phyloP scores from a whole-genome alignment of 2,329 filamentous ascomycete genomes.

The Fusarium mangiferae region DNA sequence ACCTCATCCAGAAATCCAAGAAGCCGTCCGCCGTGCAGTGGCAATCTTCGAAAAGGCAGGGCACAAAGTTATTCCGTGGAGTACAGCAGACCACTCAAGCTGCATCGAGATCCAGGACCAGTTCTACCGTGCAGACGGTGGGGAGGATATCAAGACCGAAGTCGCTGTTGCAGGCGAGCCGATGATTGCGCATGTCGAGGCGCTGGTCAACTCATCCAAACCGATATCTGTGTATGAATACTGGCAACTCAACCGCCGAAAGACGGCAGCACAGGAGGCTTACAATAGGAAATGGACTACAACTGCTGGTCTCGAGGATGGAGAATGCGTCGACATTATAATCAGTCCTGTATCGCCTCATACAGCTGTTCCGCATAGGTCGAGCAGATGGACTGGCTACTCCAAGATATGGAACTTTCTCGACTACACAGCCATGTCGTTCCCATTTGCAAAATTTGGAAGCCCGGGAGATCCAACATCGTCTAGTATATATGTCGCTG shows the following conservation, averaged over 20 bases:
- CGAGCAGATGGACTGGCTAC: background rate
- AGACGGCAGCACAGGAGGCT: background rate
- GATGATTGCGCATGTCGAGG: background rate
- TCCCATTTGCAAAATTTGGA: background rate
- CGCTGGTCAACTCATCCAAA: background rate
- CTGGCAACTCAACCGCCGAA: background rate
- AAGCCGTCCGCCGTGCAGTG: background rate
- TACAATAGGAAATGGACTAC: background rate
- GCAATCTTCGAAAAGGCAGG: background rate
- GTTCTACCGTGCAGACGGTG: background rate
- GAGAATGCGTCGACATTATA: background rate
- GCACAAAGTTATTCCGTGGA: background rate
- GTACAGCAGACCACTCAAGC: background rate
- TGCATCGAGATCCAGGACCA: background rate
- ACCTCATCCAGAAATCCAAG: background rate
- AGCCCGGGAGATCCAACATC: rapidly evolving
- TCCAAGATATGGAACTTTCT: background rate
- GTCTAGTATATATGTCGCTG: background rate
- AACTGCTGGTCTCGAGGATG: background rate
- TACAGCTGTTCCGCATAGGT: background rate
- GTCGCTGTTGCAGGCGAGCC: background rate
- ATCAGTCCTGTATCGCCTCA: background rate
- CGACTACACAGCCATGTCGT: background rate
- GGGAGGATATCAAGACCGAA: background rate
- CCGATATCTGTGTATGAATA: background rate